Evolutionary conservation across 2,329 filamentous ascomycete genomes (phyloP).

Genomic region (Epichloe amarillans): DNA sequence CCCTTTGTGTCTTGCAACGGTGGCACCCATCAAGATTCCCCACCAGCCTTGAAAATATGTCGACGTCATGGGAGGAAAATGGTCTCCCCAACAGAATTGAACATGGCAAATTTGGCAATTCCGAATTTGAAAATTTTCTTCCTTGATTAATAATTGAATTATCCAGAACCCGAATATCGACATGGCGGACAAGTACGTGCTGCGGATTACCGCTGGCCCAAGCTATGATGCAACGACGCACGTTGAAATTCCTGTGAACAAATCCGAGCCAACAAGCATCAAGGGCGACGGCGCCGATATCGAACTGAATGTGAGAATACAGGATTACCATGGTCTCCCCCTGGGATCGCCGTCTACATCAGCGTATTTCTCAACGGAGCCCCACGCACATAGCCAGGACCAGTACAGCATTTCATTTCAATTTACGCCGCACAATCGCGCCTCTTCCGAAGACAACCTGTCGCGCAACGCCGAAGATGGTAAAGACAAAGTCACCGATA

Average conservation of each 20-base stretch:
- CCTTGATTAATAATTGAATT: not conserved
- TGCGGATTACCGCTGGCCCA: conserved; percentile 71
- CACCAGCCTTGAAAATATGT: not conserved
- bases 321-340: conserved; percentile 61
- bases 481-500: conserved; percentile 4
- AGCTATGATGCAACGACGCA: conserved; percentile 64
- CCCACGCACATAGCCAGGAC: conserved; percentile 54
- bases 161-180: not conserved
- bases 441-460: conserved; percentile 1
- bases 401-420: conserved; percentile 76
- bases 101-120: too few relatives aligned
- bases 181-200: conserved; percentile 61
- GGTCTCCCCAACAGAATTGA: not conserved
- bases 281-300: conserved; percentile 49
- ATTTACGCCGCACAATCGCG: conserved; percentile 53
- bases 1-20: not conserved
- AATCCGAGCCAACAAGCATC: conserved; percentile 46
- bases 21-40: not conserved
- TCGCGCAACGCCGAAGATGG: not conserved
- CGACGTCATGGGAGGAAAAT: not conserved
- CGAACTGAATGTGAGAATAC: conserved; percentile 62
- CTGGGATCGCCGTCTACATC: conserved; percentile 53
- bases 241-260: conserved; percentile 63
- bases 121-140: too few relatives aligned
- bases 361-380: conserved; percentile 61